A percentile compares a stretch with the other conserved stretches of the same genome.
Evolutionary conservation across 2,329 filamentous ascomycete genomes (phyloP).

Genomic region (Graphilbum fragrans): DNA sequence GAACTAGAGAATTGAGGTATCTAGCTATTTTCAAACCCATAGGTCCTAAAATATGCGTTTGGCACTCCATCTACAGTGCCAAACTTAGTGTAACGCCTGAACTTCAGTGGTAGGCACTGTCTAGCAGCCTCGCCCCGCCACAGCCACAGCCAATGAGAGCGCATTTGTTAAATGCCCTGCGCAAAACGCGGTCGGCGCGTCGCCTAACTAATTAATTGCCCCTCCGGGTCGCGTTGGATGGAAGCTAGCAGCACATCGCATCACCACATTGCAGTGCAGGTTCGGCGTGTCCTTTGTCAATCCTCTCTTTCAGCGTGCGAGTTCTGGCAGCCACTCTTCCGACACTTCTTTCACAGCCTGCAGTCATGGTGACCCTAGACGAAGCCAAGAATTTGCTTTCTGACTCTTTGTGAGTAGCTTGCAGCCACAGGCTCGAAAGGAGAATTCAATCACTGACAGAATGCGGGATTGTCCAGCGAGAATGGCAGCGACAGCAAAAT

Average conservation of each 20-base stretch:
- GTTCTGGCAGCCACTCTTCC: background rate
- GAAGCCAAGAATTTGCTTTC: background rate
- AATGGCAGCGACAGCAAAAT: conserved; percentile 11
- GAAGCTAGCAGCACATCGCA: background rate
- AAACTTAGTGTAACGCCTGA: too few species aligned
- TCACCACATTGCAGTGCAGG: too few species aligned
- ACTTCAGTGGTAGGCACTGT: too few species aligned
- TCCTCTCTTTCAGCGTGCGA: too few species aligned
- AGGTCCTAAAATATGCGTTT: too few species aligned
- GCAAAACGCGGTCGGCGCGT: background rate
- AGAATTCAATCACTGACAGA: background rate
- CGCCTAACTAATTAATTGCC: background rate
- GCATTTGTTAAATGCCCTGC: background rate
- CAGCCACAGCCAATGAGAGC: background rate
- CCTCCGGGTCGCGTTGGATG: background rate
- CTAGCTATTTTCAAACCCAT: too few species aligned
- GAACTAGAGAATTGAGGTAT: too few species aligned
- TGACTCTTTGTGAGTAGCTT: background rate
- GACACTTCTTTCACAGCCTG: background rate
- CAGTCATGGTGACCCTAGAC: background rate
- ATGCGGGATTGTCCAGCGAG: background rate
- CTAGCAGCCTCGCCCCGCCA: background rate
- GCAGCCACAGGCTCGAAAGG: background rate
- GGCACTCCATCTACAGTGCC: too few species aligned
- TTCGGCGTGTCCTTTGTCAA: too few species aligned